Conservation (phyloP, 176 grass and related monocot species). For the Areca catechu region DNA sequence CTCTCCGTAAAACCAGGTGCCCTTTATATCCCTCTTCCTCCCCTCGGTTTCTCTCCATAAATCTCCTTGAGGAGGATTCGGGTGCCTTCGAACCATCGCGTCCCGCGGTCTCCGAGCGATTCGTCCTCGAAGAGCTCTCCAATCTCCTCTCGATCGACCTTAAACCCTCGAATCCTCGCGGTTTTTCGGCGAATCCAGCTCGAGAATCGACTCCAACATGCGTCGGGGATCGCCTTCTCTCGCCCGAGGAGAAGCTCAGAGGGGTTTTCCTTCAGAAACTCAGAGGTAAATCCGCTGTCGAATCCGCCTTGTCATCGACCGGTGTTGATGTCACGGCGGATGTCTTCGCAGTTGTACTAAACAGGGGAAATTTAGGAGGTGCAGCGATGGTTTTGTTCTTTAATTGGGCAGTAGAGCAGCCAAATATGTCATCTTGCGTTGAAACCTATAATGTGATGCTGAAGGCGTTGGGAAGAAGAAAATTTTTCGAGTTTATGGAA, state of each 20-base stretch:
- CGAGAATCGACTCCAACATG: background rate
- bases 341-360: constrained; percentile 42
- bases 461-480: constrained; percentile 43
- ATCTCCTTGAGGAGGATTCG: constrained; percentile 4
- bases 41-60: constrained; percentile 14
- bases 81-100: background rate
- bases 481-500: constrained; percentile 49
- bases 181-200: background rate
- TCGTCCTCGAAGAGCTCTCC: constrained; percentile 52
- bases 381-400: too few relatives aligned
- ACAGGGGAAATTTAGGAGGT: constrained; percentile 26
- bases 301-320: background rate
- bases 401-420: constrained; percentile 22
- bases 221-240: constrained; percentile 26
- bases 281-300: constrained; percentile 30
- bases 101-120: constrained; percentile 28
- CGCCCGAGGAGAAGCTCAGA: constrained; percentile 47
- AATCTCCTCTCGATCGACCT: constrained; percentile 26
- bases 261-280: constrained; percentile 78
- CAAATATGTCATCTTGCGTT: constrained; percentile 14
- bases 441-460: too few relatives aligned
- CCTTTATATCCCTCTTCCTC: background rate
- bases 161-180: constrained; percentile 4
- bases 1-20: background rate
- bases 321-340: constrained; percentile 10